A percentile compares a stretch with the other conserved stretches of the same genome.
Evolutionary conservation across 169 alveolate genomes (phyloP).

Genomic region (Cryptosporidium meleagridis): DNA sequence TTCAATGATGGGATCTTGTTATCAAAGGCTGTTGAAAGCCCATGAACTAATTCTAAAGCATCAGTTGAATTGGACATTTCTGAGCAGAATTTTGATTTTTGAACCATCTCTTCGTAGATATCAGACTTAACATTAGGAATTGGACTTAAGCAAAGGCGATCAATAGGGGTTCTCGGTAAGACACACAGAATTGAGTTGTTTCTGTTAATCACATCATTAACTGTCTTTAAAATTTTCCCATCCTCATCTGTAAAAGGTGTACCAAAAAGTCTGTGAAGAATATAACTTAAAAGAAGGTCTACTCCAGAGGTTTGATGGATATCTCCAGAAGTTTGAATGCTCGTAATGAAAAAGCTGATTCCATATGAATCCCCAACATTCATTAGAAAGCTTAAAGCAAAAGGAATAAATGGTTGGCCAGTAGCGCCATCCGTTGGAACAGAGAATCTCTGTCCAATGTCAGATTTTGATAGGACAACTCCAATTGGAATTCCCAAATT

Average conservation of each 20-base stretch:
- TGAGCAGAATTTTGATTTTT: slow-evolving; percentile 28
- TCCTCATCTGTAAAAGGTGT: slow-evolving; percentile 26
- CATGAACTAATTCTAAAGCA: slow-evolving; percentile 10
- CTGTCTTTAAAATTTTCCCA: slow-evolving; percentile 4
- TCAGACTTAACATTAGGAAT: slow-evolving; percentile 11
- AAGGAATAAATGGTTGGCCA: slow-evolving; percentile 61
- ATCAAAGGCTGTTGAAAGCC: slow-evolving; percentile 63
- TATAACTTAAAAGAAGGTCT: slow-evolving; percentile 26
- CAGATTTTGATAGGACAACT: slow-evolving; percentile 45
- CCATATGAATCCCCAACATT: slow-evolving; percentile 55
- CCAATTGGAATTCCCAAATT: slow-evolving; percentile 70
- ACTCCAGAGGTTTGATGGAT: slow-evolving; percentile 56
- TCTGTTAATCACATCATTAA: slow-evolving; percentile 2
- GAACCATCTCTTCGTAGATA: slow-evolving; percentile 49
- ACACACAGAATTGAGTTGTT: slow-evolving; percentile 31
- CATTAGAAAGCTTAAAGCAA: slow-evolving; percentile 54
- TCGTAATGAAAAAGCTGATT: slow-evolving; percentile 48
- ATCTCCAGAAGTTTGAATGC: slow-evolving; percentile 41
- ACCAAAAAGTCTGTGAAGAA: slow-evolving; percentile 45
- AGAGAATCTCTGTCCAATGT: slow-evolving; percentile 66
- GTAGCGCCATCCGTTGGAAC: slow-evolving; percentile 21
- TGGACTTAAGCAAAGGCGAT: slow-evolving; percentile 10
- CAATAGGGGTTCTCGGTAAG: slow-evolving; percentile 29
- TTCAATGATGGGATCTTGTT: slow-evolving; percentile 25
- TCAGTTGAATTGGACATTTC: neutral